Conservation (phyloP, 1,284 basidiomycete genomes). For the Puccinia novopanici region DNA sequence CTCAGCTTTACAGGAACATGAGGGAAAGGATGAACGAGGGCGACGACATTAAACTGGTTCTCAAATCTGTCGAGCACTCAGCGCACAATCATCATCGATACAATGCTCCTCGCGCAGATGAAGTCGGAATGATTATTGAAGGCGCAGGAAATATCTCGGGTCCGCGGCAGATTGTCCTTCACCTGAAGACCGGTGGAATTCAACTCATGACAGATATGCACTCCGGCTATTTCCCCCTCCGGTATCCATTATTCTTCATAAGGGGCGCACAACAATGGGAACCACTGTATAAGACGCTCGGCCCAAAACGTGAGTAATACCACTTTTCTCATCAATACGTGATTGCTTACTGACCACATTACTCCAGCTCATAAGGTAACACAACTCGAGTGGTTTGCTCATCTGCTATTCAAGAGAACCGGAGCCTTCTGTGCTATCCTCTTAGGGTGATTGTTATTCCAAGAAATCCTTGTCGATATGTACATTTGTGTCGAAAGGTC, state of each 20-base stretch:
- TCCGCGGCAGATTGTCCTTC: constrained; percentile 10
- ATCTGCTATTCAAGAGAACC: neutral
- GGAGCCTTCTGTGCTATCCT: neutral
- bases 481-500: neutral
- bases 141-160: neutral
- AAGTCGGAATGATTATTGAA: neutral
- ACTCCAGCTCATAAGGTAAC: neutral
- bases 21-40: neutral
- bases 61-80: neutral
- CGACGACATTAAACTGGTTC: neutral
- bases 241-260: constrained; percentile 8
- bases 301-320: too few relatives aligned
- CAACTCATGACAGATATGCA: neutral
- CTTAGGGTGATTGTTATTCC: neutral
- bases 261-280: constrained; percentile 21
- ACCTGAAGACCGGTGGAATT: neutral
- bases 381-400: constrained; percentile 1
- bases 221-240: neutral
- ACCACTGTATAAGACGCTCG: neutral
- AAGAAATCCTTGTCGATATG: constrained; percentile 9
- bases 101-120: neutral
- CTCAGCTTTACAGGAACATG: neutral
- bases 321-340: neutral
- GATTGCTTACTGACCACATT: neutral
- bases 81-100: neutral